These are phyloP conservation scores for Phyllosticta paracitricarpa DNA, from an alignment of 2,329 filamentous ascomycete genomes.

Conservation along the genomic window DNA sequence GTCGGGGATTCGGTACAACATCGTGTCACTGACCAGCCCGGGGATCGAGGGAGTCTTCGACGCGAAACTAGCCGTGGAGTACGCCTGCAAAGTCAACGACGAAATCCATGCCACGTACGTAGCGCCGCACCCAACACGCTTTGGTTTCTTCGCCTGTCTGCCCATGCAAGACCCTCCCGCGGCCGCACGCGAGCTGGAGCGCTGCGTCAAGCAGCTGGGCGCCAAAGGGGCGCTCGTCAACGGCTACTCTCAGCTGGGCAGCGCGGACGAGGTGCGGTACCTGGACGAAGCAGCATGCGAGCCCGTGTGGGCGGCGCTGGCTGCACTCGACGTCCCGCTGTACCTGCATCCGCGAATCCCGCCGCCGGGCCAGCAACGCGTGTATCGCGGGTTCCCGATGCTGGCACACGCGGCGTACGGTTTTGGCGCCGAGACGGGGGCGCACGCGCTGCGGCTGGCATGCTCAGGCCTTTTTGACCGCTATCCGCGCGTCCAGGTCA, in stretches of 20 bases:
- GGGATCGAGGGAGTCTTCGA: constrained; percentile 20
- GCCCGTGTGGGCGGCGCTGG: constrained; percentile 49
- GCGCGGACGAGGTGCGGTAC: constrained; percentile 55
- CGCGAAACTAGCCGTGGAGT: constrained; percentile 15
- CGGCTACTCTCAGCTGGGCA: constrained; percentile 50
- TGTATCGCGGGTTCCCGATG: constrained; percentile 28
- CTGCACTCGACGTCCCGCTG: constrained; percentile 52
- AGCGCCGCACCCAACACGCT: not conserved
- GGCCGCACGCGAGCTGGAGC: constrained; percentile 41
- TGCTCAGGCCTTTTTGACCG: constrained; percentile 43
- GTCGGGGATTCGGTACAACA: constrained; percentile 19
- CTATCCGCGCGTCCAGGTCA: constrained; percentile 36
- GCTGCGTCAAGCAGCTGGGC: constrained; percentile 42
- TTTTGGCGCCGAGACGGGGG: constrained; percentile 1
- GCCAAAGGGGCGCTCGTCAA: constrained; percentile 35
- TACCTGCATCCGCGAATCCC: constrained; percentile 55
- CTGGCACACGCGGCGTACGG: constrained; percentile 14
- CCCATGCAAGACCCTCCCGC: constrained; percentile 41
- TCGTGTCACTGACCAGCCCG: constrained; percentile 19
- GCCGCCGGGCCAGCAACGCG: not conserved
- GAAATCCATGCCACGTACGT: constrained; percentile 1
- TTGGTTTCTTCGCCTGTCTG: constrained; percentile 1
- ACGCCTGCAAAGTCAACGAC: constrained; percentile 20
- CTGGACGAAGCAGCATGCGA: constrained; percentile 49
- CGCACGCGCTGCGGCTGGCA: constrained; percentile 49